Conservation (phyloP, 2,329 filamentous ascomycete genomes). For the Xylariaceae sp. region DNA sequence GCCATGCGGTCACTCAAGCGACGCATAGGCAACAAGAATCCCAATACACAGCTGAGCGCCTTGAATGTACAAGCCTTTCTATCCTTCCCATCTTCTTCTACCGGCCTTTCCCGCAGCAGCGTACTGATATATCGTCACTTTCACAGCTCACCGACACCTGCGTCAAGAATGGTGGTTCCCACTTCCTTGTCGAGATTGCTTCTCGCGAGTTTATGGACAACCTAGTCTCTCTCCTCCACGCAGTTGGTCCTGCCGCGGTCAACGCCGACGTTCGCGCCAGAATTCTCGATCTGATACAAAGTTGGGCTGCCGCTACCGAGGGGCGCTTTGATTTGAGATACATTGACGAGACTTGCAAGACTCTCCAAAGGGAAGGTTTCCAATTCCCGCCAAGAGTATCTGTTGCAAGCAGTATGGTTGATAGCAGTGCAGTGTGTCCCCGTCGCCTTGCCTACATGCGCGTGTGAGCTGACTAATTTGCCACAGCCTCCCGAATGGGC, state of each 20-base stretch:
- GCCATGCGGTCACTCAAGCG: constrained; percentile 95
- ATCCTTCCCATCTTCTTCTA: neutral
- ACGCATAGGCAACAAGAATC: constrained; percentile 95
- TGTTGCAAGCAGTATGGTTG: constrained; percentile 94
- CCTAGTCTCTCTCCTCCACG: constrained; percentile 81
- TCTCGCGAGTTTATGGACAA: constrained; percentile 99
- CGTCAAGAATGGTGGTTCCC: constrained; percentile 94
- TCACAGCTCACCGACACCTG: constrained; percentile 87
- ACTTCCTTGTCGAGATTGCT: constrained; percentile 93
- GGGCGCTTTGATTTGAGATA: constrained; percentile 79
- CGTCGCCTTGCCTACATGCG: neutral
- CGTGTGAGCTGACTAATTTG: constrained; percentile 13
- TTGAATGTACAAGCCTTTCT: constrained; percentile 62
- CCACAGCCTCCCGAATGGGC: constrained; percentile 88
- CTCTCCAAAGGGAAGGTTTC: constrained; percentile 78
- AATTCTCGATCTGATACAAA: constrained; percentile 90
- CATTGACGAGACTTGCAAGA: constrained; percentile 81
- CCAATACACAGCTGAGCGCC: constrained; percentile 93
- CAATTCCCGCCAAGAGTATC: constrained; percentile 82
- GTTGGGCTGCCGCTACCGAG: constrained; percentile 87
- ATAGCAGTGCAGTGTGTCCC: constrained; percentile 76
- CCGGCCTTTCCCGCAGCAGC: too few relatives aligned
- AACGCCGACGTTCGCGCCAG: constrained; percentile 84
- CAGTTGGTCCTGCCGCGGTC: constrained; percentile 66
- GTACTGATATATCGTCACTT: too few relatives aligned